Conservation (phyloP, 805 yeast genomes). For the Kazachstania martiniae region DNA sequence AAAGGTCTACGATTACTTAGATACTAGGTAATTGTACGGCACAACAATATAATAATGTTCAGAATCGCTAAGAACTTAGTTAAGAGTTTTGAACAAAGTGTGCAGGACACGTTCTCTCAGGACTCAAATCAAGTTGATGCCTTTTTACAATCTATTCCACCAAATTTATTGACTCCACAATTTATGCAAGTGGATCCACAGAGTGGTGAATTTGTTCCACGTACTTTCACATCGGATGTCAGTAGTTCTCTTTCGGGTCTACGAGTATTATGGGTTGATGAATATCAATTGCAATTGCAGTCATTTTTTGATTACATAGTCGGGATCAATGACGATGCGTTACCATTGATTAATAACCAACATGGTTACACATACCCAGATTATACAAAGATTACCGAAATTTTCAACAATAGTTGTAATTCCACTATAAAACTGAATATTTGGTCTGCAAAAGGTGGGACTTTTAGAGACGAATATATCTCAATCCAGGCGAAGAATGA, state of each 20-base stretch:
- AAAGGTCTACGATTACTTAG: no score
- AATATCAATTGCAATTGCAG: constrained; percentile 49
- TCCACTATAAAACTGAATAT: constrained; percentile 40
- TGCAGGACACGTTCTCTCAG: constrained; percentile 26
- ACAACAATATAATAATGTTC: no score
- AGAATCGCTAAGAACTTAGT: constrained; percentile 58
- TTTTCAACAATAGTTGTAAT: constrained; percentile 9
- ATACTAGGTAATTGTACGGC: no score
- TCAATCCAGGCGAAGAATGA: constrained; percentile 24
- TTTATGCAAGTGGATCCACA: neutral
- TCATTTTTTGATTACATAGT: constrained; percentile 82
- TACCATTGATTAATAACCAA: constrained; percentile 30
- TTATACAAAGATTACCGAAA: constrained; percentile 28
- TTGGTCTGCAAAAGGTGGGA: constrained; percentile 86
- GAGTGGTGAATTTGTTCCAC: neutral
- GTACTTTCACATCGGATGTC: constrained; percentile 3
- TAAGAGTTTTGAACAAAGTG: constrained; percentile 39
- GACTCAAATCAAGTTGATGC: constrained; percentile 25
- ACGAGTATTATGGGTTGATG: constrained; percentile 45
- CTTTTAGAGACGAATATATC: constrained; percentile 32
- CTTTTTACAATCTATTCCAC: constrained; percentile 29
- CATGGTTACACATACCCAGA: constrained; percentile 32
- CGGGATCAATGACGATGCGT: constrained; percentile 65
- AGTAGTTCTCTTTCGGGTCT: constrained; percentile 37
- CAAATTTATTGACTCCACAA: constrained; percentile 21